Evolutionary conservation across 1,139 yeast species (phyloP).

Genomic region (Suhomyces kunorum): DNA sequence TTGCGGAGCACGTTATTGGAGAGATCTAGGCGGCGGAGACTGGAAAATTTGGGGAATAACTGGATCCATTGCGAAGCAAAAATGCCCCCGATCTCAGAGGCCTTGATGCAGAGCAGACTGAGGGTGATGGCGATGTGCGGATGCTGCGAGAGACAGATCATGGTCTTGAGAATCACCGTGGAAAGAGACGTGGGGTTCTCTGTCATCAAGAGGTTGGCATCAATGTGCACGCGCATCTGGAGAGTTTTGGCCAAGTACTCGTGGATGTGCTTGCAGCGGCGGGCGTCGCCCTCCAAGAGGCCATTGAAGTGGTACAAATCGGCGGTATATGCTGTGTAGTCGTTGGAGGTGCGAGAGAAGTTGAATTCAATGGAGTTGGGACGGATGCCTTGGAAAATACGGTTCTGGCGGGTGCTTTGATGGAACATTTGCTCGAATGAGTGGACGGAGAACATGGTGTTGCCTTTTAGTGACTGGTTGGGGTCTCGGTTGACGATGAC

Average conservation of each 20-base stretch:
- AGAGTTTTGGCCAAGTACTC: conserved; percentile 24
- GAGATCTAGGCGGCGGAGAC: conserved; percentile 27
- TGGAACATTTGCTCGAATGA: conserved; percentile 21
- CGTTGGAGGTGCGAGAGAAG: conserved; percentile 31
- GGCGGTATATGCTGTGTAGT: conserved; percentile 29
- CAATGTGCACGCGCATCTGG: conserved; percentile 28
- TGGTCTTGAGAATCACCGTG: conserved; percentile 29
- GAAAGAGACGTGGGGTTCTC: conserved; percentile 34
- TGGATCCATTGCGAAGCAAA: conserved; percentile 38
- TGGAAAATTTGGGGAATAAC: conserved; percentile 29
- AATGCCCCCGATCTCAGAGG: conserved; percentile 42
- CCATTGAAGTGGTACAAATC: conserved; percentile 28
- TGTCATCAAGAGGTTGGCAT: conserved; percentile 30
- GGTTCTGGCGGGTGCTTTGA: conserved; percentile 13
- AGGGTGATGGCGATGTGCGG: conserved; percentile 26
- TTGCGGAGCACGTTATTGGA: conserved; percentile 30
- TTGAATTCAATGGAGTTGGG: conserved; percentile 31
- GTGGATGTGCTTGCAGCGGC: conserved; percentile 7
- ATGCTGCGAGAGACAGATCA: conserved; percentile 26
- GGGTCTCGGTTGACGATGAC: conserved; percentile 12
- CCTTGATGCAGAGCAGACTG: conserved; percentile 26
- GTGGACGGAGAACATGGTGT: conserved; percentile 18
- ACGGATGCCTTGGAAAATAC: conserved; percentile 23
- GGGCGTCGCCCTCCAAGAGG: conserved; percentile 20
- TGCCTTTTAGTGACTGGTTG: conserved; percentile 8